Evolutionary conservation across 345 rosid species (phyloP).

Genomic region (Conringia planisiliqua): DNA sequence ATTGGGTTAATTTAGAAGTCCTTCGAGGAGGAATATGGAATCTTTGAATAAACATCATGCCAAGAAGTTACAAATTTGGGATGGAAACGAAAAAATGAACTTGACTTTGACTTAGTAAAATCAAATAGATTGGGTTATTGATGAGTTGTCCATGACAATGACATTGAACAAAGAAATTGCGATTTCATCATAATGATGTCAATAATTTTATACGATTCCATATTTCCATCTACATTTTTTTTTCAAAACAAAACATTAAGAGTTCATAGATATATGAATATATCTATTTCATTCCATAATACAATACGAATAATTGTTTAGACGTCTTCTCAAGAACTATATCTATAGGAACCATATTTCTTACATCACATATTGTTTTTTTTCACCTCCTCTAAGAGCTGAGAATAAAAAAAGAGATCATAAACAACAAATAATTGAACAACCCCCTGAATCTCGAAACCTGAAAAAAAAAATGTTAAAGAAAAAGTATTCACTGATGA

Average conservation of each 20-base stretch:
- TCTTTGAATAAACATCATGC: not conserved
- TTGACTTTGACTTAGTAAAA: constrained; percentile 21
- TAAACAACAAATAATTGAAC: constrained; percentile 20
- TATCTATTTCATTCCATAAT: constrained; percentile 13
- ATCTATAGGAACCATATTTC: constrained; percentile 26
- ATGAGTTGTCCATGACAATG: not conserved
- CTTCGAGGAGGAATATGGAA: not conserved
- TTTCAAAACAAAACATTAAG: not conserved
- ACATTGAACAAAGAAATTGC: not conserved
- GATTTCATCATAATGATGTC: not conserved
- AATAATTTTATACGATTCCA: not conserved
- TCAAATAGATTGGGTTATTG: not conserved
- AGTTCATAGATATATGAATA: not conserved
- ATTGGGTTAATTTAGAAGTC: not conserved
- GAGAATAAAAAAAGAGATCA: not conserved
- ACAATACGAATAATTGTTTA: constrained; percentile 12
- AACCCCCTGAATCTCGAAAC: not conserved
- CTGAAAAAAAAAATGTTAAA: not conserved
- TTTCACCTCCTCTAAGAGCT: constrained; percentile 13
- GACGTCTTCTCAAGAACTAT: constrained; percentile 17
- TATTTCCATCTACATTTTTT: not conserved
- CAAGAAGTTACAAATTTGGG: not conserved
- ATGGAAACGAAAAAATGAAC: not conserved
- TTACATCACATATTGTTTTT: constrained; percentile 4
- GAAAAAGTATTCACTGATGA: not conserved